Evolutionary conservation across 495 filamentous ascomycete species (phyloP), one percentile per base, ranked within the genome.

Genomic region (Talaromyces wortmannii): DNA sequence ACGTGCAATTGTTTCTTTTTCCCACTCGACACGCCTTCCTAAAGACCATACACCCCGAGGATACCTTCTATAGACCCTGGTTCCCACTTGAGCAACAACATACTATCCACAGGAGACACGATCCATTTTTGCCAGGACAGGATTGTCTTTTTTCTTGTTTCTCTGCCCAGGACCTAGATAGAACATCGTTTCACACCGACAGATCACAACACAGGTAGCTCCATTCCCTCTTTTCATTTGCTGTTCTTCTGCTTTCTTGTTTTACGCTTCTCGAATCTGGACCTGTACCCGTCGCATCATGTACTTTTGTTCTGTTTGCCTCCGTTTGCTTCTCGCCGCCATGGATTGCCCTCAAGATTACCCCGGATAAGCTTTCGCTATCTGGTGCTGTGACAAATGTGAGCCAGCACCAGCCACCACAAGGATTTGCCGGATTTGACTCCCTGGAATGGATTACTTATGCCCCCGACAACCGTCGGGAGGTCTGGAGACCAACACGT

Each of bases 161-260:
- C 31, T 61, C 50, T 72, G 65, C 59, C 59, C 32, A 58, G 52
- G 31, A 55, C 58, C 33, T 52, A 55, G 55, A 59, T 57, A 66
- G 60, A 40, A 72, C 65, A 68, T 52, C 31, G 40, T 15, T 45
- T 56, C 29, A 52, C 30, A 33, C 31, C 53, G 48, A 56, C 46
- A 30, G 45, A 48, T 18, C 53, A 56, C 29, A 52, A 47, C 40
- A 64, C 66, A 77, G 74, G 74, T 77, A 77, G 74, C 65, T 63
- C 67, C 72, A 70, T 60, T 63, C 61, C 66, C 67, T 57, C 23
- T 60, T 70, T 71, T 67, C 61, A 48, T 57, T 61, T 59, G 59
- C 56, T 17, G 57, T 58, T 55, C 48, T 58, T 55, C 62, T 55
- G 59, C 57, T 33, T 45, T 46, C 47, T 54, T 61, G 51, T 16